Evolutionary conservation across 306 rosid species (phyloP).

Genomic region (Acacia crassicarpa): DNA sequence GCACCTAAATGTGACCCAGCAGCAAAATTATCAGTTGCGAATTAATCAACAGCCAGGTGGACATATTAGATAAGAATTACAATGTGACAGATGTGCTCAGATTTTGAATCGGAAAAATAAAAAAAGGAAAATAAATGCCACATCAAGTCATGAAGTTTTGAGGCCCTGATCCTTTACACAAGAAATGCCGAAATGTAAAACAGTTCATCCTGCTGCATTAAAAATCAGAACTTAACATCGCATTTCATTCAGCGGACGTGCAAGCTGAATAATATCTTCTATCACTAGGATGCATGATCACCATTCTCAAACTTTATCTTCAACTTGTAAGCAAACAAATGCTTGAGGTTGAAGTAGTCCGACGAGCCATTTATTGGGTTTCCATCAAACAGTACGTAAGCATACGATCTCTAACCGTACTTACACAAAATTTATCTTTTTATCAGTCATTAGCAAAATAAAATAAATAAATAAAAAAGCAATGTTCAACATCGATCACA

Average conservation of each 20-base stretch:
- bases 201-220: neutral
- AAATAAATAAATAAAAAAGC: neutral
- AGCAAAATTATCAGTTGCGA: neutral
- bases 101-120: neutral
- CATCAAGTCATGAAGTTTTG: neutral
- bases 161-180: neutral
- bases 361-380: neutral
- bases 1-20: constrained; percentile 32
- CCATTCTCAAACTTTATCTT: neutral
- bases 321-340: neutral
- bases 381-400: neutral
- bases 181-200: neutral
- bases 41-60: neutral
- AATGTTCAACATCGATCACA: neutral
- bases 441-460: neutral
- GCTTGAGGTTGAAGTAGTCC: neutral
- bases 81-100: neutral
- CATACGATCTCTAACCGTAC: constrained; percentile 3
- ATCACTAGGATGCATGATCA: no score
- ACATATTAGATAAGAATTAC: neutral
- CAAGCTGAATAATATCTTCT: neutral
- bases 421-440: neutral
- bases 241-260: neutral
- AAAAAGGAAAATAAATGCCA: neutral
- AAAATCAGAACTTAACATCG: neutral